Base-by-base conservation (phyloP, 2,329 filamentous ascomycete species). In the Aspergillus fischeri region DNA sequence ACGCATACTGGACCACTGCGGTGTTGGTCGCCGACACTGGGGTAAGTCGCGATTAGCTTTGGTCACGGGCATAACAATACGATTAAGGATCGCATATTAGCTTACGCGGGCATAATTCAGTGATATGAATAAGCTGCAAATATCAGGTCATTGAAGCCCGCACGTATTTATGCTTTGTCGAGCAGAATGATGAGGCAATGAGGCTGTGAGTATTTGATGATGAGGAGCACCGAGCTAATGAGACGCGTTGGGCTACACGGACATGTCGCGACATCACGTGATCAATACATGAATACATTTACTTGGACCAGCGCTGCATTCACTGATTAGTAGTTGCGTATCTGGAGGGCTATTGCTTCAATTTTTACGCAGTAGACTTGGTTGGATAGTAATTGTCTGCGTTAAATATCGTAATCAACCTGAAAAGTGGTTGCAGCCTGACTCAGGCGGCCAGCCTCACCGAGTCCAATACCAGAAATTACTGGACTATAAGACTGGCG, bases 401-500 rank as follows among this genome's bases (percentile, higher is more conserved):
- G 29, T 25, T 51, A 28, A 49, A 49, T 56, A 54, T 53, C 51
- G 60, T 52, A 44, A 38, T 47, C 24, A 47, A 14, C 44, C 14
- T 27, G 44, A 4, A 14, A 47, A 24, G 44, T 25, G 4, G 49
- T 51, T 25, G 45, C 32, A 49, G 14, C 28, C 7, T 20, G 21
- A 48, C 52, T 51, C 29, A 20, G n/a, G 47, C n/a, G 41, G 44
- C 49, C 20, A 25, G 38, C n/a, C 20, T n/a, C 17, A 28, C 29
- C 28, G 44, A 42, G 20, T 21, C 44, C 11, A 11, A 9, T 55
- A n/a, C n/a, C 27, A 17, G 29, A n/a, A 55, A 60, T 73, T 59
- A 83, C 68, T 79, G 76, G 54, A 95, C 86, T 67, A 96, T 86
- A 65, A 99, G 78, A 49, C 91, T 92, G n/a, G 92, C 92, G 60